These are phyloP conservation scores for Cutaneotrichosporon sp. DNA, from an alignment of 1,284 basidiomycete species.

Conservation along the genomic window DNA sequence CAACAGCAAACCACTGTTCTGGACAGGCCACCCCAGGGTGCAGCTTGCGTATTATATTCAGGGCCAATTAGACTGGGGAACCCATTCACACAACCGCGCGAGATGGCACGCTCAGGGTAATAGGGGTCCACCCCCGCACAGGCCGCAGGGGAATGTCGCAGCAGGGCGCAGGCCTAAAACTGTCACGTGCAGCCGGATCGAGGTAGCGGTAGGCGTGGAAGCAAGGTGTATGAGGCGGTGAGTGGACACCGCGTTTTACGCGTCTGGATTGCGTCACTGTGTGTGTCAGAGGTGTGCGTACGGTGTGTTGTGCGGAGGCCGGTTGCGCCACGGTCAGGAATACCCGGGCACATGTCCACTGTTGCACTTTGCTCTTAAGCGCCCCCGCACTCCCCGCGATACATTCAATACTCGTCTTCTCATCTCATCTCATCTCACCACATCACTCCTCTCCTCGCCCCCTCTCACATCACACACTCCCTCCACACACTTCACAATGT, in stretches of 20 bases:
- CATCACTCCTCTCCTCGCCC: not conserved
- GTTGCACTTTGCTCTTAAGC: not conserved
- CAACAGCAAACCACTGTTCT: too few relatives aligned
- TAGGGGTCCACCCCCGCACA: not conserved
- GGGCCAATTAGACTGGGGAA: too few relatives aligned
- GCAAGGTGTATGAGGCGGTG: not conserved
- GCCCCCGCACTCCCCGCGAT: not conserved
- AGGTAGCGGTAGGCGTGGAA: too few relatives aligned
- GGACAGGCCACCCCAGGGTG: too few relatives aligned
- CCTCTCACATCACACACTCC: not conserved
- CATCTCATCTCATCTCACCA: not conserved
- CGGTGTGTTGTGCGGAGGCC: not conserved
- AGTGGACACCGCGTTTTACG: not conserved
- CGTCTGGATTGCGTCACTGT: not conserved
- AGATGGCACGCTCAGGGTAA: not conserved
- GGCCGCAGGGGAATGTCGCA: not conserved
- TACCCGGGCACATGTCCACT: not conserved
- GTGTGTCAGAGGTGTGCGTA: too few relatives aligned
- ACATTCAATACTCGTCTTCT: not conserved
- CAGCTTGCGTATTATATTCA: too few relatives aligned
- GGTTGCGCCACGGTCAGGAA: not conserved
- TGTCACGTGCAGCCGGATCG: too few relatives aligned
- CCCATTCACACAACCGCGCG: too few relatives aligned
- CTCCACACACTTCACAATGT: conserved; percentile 13
- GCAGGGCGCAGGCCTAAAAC: too few relatives aligned